Conservation (phyloP, 768 basidiomycete species). For the Imleria badia region DNA sequence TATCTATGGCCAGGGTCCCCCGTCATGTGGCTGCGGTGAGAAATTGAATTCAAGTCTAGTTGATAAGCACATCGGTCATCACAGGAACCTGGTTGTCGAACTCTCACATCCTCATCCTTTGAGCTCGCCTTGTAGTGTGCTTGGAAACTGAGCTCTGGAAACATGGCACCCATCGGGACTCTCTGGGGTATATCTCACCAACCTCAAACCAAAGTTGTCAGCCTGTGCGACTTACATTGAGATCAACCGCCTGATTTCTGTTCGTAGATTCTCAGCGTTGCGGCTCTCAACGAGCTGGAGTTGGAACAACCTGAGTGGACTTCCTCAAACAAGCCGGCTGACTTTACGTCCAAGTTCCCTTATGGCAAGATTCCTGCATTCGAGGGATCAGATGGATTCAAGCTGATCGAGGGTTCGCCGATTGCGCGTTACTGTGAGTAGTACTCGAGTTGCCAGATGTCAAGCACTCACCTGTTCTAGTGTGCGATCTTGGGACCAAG, state of each 20-base stretch:
- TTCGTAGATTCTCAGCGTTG: conserved; percentile 13
- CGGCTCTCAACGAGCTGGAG: conserved; percentile 15
- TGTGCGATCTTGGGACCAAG: conserved; percentile 11
- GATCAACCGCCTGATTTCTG: not conserved
- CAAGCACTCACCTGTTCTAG: not conserved
- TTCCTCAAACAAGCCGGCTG: conserved; percentile 10
- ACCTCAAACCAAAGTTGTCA: conserved; percentile 16
- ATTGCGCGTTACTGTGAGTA: conserved; percentile 22
- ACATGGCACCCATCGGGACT: conserved; percentile 20
- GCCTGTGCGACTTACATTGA: not conserved
- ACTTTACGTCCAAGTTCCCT: conserved; percentile 13
- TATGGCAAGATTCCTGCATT: conserved; percentile 23
- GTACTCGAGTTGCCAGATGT: not conserved
- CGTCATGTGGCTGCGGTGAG: too few species aligned
- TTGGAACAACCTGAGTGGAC: conserved; percentile 8
- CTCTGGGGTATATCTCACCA: conserved; percentile 16
- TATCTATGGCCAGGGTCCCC: too few species aligned
- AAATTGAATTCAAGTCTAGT: too few species aligned
- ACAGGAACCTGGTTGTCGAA: too few species aligned
- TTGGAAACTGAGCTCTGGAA: not conserved
- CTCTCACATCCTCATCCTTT: not conserved
- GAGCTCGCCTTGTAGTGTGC: too few species aligned
- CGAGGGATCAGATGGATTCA: conserved; percentile 18
- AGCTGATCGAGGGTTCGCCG: conserved; percentile 10
- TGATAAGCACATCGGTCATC: too few species aligned